These are phyloP conservation scores for Dovyalis caffra DNA, from an alignment of 345 rosid species.

Conservation along the genomic window DNA sequence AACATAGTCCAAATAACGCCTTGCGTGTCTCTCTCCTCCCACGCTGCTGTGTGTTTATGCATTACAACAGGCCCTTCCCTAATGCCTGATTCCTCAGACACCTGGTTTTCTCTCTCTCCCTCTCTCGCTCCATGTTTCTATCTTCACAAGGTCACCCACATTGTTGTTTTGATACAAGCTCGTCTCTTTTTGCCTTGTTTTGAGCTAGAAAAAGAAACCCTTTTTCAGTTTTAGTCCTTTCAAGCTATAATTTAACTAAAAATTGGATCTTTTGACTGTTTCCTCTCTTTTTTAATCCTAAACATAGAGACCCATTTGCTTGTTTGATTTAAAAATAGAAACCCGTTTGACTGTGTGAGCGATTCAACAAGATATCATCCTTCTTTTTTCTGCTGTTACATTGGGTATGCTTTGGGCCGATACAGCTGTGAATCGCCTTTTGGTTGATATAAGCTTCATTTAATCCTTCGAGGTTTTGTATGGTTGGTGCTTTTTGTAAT, in stretches of 20 bases:
- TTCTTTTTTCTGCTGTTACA: not conserved
- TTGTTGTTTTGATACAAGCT: conserved; percentile 2
- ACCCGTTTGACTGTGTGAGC: conserved; percentile 12
- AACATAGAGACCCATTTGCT: not conserved
- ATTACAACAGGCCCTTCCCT: not conserved
- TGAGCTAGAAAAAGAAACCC: not conserved
- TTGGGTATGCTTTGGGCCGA: not conserved
- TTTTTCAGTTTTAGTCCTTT: not conserved
- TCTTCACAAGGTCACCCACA: not conserved
- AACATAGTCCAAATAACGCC: too few species aligned
- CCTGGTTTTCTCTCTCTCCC: not conserved
- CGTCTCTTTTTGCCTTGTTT: not conserved
- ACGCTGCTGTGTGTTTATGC: conserved; percentile 6
- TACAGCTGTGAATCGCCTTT: not conserved
- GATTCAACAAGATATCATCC: not conserved
- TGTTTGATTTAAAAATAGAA: not conserved
- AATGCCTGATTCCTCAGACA: conserved; percentile 4
- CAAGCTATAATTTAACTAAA: not conserved
- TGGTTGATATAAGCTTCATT: not conserved
- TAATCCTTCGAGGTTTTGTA: not conserved
- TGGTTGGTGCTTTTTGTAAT: not conserved
- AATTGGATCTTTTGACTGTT: not conserved
- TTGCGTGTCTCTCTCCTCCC: conserved; percentile 7
- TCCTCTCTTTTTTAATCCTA: not conserved
- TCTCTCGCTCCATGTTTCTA: not conserved